Evolutionary conservation across 352 stramenopile genomes (phyloP), one percentile per base, ranked within the genome.

Genomic region (Globisporangium sylvaticum): DNA sequence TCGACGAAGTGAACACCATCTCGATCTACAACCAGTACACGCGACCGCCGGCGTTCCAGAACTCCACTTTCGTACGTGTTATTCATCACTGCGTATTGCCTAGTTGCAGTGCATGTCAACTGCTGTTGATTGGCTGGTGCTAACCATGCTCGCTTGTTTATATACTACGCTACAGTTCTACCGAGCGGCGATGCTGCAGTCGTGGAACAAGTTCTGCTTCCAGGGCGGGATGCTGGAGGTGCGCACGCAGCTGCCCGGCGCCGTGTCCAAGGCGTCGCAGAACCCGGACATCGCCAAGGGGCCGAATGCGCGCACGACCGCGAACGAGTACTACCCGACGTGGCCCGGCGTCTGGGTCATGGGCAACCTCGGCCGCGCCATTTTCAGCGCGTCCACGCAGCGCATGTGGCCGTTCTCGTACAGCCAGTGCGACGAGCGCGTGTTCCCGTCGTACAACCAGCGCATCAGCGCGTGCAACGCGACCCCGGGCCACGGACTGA

Each of bases 361-460:
- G 65, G 96, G 96, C 4, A 98, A 98, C 86, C 77, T 99, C 10
- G 95, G 95, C 10, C 78, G 96, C 46, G 94, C 96, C 7, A 98
- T 97, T 5, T 99, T 98, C 71, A 94, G 96, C 44, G 89, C 80
- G 2, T 97, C 87, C 0, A 98, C 92, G 34, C 90, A 96, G 44
- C 94, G 94, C 65, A 93, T 98, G 69, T 99, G 96, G 96, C 96
- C 96, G 12, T 98, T 94, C 83, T 97, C 85, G 66, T 98, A 98
- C 78, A 87, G 97, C 65, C 84, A 86, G 63, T 99, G 96, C 72
- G 78, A 94, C 52, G 74, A 92, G 31, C 87, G 94, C 62, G 86
- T 89, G 31, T 95, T 99, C 39, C 66, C 83, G 24, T 81, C 75
- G 3, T 77, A 64, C 58, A 88, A 86, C 71, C 84, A 92, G 64